phyloP scores from a whole-genome alignment of 164 flowering plant genomes.

The Dillenia suffruticosa region DNA sequence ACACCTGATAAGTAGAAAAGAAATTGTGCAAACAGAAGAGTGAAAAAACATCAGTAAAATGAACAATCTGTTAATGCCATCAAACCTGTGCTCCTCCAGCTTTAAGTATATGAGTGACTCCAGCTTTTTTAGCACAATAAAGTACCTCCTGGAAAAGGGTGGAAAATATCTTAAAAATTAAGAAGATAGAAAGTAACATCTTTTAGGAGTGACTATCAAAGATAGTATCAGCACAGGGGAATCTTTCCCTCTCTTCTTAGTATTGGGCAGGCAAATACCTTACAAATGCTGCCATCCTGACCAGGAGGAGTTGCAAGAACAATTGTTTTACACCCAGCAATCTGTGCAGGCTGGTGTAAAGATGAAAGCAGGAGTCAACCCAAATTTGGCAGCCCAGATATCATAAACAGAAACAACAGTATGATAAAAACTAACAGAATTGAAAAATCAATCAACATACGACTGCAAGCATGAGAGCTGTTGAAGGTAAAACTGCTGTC shows the following conservation, averaged over 20 bases:
- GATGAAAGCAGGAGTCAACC: constrained; percentile 26
- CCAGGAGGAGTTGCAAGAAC: constrained; percentile 95
- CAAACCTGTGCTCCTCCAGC: constrained; percentile 99
- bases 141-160: constrained; percentile 68
- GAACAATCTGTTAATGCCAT: constrained; percentile 1
- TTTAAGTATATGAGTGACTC: constrained; percentile 97
- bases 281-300: constrained; percentile 85
- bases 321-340: constrained; percentile 91
- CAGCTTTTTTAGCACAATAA: constrained; percentile 97
- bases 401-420: constrained; percentile 5
- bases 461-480: constrained; percentile 93
- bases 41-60: neutral
- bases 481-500: constrained; percentile 97
- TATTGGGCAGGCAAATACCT: constrained; percentile 39
- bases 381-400: constrained; percentile 10
- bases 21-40: neutral
- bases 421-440: constrained; percentile 8
- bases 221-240: neutral
- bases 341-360: constrained; percentile 83
- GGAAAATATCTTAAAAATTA: neutral
- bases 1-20: neutral
- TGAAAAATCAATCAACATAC: constrained; percentile 37
- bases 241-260: too few species aligned
- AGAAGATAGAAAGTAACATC: too few species aligned
- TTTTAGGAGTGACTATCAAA: too few species aligned